Evolutionary conservation across 805 yeast genomes (phyloP).

Genomic region (Maudiozyma pseudohumilis): DNA sequence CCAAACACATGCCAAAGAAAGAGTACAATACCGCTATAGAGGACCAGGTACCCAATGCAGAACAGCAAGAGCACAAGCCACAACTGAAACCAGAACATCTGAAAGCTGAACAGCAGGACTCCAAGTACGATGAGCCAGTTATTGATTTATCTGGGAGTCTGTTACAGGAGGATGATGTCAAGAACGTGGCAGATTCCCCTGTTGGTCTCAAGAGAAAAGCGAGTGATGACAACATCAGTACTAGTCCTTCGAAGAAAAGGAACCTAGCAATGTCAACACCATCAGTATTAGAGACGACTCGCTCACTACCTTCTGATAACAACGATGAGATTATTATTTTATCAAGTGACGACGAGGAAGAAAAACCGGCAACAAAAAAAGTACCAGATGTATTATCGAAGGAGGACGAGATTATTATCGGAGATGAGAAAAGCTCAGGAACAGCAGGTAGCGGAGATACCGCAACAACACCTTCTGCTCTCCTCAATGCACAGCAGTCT

Average conservation of each 20-base stretch:
- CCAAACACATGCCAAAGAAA: too few relatives aligned
- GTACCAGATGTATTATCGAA: neutral
- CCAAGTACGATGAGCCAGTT: too few relatives aligned
- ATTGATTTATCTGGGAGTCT: too few relatives aligned
- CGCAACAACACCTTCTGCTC: neutral
- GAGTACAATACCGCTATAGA: too few relatives aligned
- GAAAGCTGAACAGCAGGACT: too few relatives aligned
- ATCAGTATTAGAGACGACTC: too few relatives aligned
- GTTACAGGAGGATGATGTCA: too few relatives aligned
- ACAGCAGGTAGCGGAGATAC: neutral
- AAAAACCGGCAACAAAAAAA: constrained; percentile 1
- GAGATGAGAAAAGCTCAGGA: neutral
- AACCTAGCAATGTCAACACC: neutral
- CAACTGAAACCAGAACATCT: too few relatives aligned
- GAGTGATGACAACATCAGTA: neutral
- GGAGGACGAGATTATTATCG: neutral
- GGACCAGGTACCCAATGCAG: too few relatives aligned
- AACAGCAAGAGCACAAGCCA: too few relatives aligned
- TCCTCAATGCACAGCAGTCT: constrained; percentile 1
- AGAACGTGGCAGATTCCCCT: too few relatives aligned
- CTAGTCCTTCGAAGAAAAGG: neutral
- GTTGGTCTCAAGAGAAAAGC: neutral
- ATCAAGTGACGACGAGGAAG: constrained; percentile 1
- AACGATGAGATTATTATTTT: neutral
- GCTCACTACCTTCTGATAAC: neutral